A percentile compares a stretch with the other conserved stretches of the same genome.
Evolutionary conservation across 1,284 basidiomycete genomes (phyloP).

Genomic region (Melampsora americana): DNA sequence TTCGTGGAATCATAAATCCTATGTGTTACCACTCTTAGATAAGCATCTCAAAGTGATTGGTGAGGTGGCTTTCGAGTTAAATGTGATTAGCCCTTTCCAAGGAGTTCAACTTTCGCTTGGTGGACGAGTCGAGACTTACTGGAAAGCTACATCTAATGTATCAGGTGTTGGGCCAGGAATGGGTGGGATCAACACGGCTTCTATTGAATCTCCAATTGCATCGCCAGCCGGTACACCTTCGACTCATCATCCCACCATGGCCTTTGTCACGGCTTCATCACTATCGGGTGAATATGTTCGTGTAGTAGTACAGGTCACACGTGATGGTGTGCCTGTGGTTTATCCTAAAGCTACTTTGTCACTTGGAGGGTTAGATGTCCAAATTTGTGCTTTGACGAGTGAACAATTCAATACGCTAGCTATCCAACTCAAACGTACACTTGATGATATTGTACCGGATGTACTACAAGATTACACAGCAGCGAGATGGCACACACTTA

Average conservation of each 20-base stretch:
- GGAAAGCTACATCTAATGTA: slow-evolving; percentile 68
- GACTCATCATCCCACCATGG: slow-evolving; percentile 45
- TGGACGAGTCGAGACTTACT: slow-evolving; percentile 91
- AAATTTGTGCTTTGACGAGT: slow-evolving; percentile 17
- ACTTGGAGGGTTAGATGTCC: slow-evolving; percentile 18
- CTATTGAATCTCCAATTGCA: slow-evolving; percentile 39
- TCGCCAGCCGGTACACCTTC: slow-evolving; percentile 31
- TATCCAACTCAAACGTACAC: slow-evolving; percentile 16
- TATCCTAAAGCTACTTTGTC: slow-evolving; percentile 19
- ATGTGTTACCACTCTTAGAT: slow-evolving; percentile 81
- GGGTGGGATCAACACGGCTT: neutral
- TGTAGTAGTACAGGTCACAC: slow-evolving; percentile 67
- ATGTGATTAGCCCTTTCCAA: slow-evolving; percentile 82
- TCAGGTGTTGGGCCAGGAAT: slow-evolving; percentile 47
- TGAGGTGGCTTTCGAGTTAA: slow-evolving; percentile 86
- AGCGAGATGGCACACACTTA: slow-evolving; percentile 14
- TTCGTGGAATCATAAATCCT: slow-evolving; percentile 57
- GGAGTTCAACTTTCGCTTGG: slow-evolving; percentile 94
- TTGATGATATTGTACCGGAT: slow-evolving; percentile 8
- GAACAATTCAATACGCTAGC: slow-evolving; percentile 33
- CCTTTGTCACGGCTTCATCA: slow-evolving; percentile 73
- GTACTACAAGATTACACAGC: slow-evolving; percentile 2
- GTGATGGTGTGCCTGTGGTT: slow-evolving; percentile 36
- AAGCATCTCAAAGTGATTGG: slow-evolving; percentile 90
- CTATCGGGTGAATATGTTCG: slow-evolving; percentile 82